Evolutionary conservation across 345 rosid genomes (phyloP).

Genomic region (Brassica napus): Da-Ae NC_063436.1:4077501-4078000

Average conservation of each 20-base stretch:
- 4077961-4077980: slow-evolving; percentile 42
- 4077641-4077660: slow-evolving; percentile 66
- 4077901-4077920: slow-evolving; percentile 80
- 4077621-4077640: slow-evolving; percentile 83
- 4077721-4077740: no score
- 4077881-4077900: slow-evolving; percentile 83
- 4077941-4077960: slow-evolving; percentile 52
- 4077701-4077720: not conserved
- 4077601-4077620: slow-evolving; percentile 65
- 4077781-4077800: slow-evolving; percentile 58
- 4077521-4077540: slow-evolving; percentile 48
- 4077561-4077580: slow-evolving; percentile 68
- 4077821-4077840: slow-evolving; percentile 76
- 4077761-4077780: slow-evolving; percentile 60
- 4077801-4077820: slow-evolving; percentile 68
- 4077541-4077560: slow-evolving; percentile 56
- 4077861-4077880: slow-evolving; percentile 66
- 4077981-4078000: slow-evolving; percentile 73
- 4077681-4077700: not conserved
- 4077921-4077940: slow-evolving; percentile 70
- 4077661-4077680: slow-evolving; percentile 54
- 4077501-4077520: slow-evolving; percentile 8
- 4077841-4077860: slow-evolving; percentile 78
- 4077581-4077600: slow-evolving; percentile 58
- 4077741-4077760: slow-evolving; percentile 69